Evolutionary conservation across 2,329 filamentous ascomycete genomes (phyloP).

Genomic region (Blastomyces gilchristii): DNA sequence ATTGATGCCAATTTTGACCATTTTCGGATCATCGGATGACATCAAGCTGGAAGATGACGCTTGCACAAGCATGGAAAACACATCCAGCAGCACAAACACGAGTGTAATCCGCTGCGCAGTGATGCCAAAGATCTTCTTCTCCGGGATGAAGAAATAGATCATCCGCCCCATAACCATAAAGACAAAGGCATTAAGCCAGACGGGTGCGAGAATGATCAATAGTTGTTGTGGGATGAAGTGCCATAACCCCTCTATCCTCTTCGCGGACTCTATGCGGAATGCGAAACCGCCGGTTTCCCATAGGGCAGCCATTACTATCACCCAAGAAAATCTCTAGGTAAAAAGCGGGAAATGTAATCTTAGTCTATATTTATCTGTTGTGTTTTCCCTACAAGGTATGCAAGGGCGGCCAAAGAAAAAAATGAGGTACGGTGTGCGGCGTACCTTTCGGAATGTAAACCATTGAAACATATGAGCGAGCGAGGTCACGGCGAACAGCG

Average conservation of each 20-base stretch:
- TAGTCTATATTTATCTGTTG: not conserved
- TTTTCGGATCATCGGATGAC: slow-evolving; percentile 15
- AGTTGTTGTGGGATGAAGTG: slow-evolving; percentile 14
- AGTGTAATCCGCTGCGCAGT: slow-evolving; percentile 30
- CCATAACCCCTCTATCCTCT: slow-evolving; percentile 9
- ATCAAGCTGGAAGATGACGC: slow-evolving; percentile 14
- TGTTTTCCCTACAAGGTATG: not conserved
- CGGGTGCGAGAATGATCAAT: slow-evolving; percentile 15
- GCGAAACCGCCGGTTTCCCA: slow-evolving; percentile 15
- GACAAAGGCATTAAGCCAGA: slow-evolving; percentile 37
- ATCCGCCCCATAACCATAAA: slow-evolving; percentile 41
- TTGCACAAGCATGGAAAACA: slow-evolving; percentile 23
- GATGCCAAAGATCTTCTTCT: slow-evolving; percentile 30
- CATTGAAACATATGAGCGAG: slow-evolving; percentile 12
- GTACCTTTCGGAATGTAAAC: slow-evolving; percentile 14
- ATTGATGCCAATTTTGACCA: slow-evolving; percentile 18
- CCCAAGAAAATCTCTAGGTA: slow-evolving; percentile 16
- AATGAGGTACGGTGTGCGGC: not conserved
- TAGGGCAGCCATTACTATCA: slow-evolving; percentile 12
- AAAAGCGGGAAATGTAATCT: not conserved
- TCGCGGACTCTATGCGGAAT: slow-evolving; percentile 12
- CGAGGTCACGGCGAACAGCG: slow-evolving; percentile 10
- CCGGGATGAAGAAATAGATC: slow-evolving; percentile 36
- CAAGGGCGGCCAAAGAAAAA: not conserved
- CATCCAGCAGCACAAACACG: slow-evolving; percentile 35